Percentiles rank a stretch among this genome's conserved stretches.
phyloP scores from a whole-genome alignment of 2,329 filamentous ascomycete species.

The Calycina herbarum region DNA sequence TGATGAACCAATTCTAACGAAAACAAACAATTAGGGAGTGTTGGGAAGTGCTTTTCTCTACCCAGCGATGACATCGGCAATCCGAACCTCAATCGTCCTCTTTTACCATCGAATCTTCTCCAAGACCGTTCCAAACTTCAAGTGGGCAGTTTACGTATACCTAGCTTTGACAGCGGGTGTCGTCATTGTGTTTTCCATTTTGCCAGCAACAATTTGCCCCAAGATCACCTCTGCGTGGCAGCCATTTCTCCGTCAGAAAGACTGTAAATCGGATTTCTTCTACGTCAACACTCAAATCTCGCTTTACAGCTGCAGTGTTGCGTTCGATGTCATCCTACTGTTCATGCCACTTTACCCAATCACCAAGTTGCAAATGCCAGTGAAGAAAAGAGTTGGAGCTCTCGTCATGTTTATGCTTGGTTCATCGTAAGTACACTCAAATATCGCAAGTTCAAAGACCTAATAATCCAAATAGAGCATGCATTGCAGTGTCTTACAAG shows the following conservation, averaged over 20 bases:
- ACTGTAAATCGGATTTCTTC: slow-evolving; percentile 8
- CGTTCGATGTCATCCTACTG: slow-evolving; percentile 1
- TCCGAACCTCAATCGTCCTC: slow-evolving; percentile 8
- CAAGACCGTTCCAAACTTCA: slow-evolving; percentile 6
- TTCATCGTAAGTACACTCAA: slow-evolving; percentile 3
- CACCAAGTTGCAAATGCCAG: slow-evolving; percentile 7
- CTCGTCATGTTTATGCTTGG: slow-evolving; percentile 9
- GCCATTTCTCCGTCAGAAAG: slow-evolving; percentile 2
- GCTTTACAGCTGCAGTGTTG: slow-evolving; percentile 9
- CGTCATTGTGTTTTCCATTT: background rate
- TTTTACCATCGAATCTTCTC: slow-evolving; percentile 10
- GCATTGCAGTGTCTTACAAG: slow-evolving; percentile 7
- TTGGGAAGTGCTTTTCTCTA: slow-evolving; percentile 6
- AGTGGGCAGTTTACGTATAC: slow-evolving; percentile 2
- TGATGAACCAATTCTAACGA: background rate
- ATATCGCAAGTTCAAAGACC: background rate
- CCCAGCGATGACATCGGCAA: slow-evolving; percentile 8
- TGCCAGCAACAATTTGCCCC: slow-evolving; percentile 5
- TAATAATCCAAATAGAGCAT: slow-evolving; percentile 3
- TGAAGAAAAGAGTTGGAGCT: background rate
- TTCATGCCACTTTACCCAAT: slow-evolving; percentile 9
- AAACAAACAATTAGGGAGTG: background rate
- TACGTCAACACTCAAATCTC: slow-evolving; percentile 5
- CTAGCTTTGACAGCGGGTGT: background rate
- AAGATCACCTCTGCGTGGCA: background rate